These are phyloP conservation scores for Colletotrichum coccodes DNA, from an alignment of 2,329 filamentous ascomycete genomes.

Conservation along the genomic window DNA sequence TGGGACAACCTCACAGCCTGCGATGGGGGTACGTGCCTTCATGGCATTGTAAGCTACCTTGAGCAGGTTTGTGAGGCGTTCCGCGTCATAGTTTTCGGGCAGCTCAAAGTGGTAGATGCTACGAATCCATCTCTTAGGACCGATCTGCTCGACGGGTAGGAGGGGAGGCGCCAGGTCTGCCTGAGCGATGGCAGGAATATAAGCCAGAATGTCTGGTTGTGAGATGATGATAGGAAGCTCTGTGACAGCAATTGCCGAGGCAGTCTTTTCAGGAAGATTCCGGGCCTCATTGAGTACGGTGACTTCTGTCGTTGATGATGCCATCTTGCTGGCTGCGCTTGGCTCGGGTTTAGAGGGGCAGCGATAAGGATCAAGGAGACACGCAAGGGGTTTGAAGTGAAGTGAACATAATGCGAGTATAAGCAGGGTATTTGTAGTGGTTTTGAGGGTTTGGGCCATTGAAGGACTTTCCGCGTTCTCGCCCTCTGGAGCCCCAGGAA, in stretches of 20 bases:
- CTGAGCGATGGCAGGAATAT: neutral
- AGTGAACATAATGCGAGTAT: too few relatives aligned
- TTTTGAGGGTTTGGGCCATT: neutral
- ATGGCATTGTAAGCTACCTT: neutral
- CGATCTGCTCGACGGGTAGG: conserved; percentile 20
- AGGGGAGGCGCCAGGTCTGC: conserved; percentile 7
- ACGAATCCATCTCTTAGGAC: conserved; percentile 16
- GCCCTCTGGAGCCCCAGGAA: too few relatives aligned
- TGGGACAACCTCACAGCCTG: conserved; percentile 9
- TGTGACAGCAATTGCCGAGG: neutral
- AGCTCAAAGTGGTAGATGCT: conserved; percentile 18
- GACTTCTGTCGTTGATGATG: neutral
- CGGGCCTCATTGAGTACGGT: neutral
- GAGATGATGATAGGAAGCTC: neutral
- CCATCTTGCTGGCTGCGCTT: neutral
- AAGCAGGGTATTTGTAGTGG: too few relatives aligned
- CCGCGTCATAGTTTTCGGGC: conserved; percentile 2
- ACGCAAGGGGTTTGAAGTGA: too few relatives aligned
- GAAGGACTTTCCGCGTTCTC: neutral
- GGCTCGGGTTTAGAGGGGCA: too few relatives aligned
- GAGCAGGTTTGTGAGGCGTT: conserved; percentile 4
- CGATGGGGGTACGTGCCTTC: conserved; percentile 10
- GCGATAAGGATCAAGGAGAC: too few relatives aligned
- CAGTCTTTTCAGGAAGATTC: neutral
- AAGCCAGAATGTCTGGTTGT: too few relatives aligned